Conservation (phyloP, 441 rosid species). For the Erysimum cheiri region DNA sequence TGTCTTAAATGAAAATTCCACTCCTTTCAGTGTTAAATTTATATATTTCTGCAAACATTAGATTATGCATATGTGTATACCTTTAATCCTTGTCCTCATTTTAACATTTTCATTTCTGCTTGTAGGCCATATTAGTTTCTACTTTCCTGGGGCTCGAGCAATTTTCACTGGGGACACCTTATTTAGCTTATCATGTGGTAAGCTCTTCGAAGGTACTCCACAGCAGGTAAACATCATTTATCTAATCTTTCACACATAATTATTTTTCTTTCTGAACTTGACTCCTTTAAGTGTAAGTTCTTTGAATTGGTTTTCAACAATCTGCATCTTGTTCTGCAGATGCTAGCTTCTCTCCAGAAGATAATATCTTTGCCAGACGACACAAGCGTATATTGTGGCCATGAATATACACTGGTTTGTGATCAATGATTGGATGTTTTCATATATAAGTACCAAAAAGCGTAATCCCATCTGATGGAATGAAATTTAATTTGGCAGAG, state of each 20-base stretch:
- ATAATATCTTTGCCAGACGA: constrained; percentile 78
- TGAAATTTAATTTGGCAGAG: constrained; percentile 56
- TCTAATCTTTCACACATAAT: neutral
- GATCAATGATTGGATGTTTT: neutral
- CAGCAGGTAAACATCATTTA: constrained; percentile 62
- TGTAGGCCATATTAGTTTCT: constrained; percentile 92
- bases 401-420: constrained; percentile 87
- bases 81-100: neutral
- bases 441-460: neutral
- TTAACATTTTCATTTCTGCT: constrained; percentile 22
- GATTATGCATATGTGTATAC: neutral
- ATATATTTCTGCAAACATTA: neutral
- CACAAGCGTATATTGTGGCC: constrained; percentile 80
- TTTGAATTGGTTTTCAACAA: neutral
- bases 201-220: constrained; percentile 92
- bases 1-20: neutral
- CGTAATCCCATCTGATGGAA: neutral
- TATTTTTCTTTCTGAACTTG: neutral
- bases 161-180: constrained; percentile 94
- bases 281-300: neutral
- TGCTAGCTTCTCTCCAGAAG: constrained; percentile 69
- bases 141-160: constrained; percentile 84
- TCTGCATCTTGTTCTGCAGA: constrained; percentile 54
- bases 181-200: constrained; percentile 98
- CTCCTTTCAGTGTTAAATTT: neutral